Base-by-base conservation (phyloP, 2,329 filamentous ascomycete genomes). In the Epichloe sibirici region DNA sequence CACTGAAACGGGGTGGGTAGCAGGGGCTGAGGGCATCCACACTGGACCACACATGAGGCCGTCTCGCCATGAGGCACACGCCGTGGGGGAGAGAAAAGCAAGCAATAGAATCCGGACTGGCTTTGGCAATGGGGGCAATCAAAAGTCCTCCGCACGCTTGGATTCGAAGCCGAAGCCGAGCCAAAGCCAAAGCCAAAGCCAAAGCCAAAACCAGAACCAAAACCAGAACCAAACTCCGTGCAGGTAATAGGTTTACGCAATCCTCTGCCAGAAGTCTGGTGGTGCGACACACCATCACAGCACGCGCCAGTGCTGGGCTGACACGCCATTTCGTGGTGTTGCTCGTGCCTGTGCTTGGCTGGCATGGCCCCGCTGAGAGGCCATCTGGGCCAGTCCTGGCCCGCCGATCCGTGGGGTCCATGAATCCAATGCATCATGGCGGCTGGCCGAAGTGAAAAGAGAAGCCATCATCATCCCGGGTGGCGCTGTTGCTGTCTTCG, bases 341-440 rank as follows among this genome's bases (percentile, higher is more conserved):
- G 31, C 17, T 42, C 50, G 45, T 48, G 39, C 45, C 51, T 48
- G 45, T 39, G 40, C 37, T 21, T 34, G 51, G 51, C 40, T 52
- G 51, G 39, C 37, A 28, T 23, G 21, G 42, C 15, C 25, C 34
- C 13, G 17, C 5, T 45, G 28, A 17, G 28, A 17, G 7, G 45
- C 45, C 34, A 37, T 17, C 40, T 43, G 17, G 6, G 7, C 40
- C 17, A 43, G 40, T 43, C 40, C 40, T 13, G 12, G 37, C 13
- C 43, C 43, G 43, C 43, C 25, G 23, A 45, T 45, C 17, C n/a
- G 8, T 44, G 40, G 39, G 17, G 39, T 21, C 39, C 39, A 42
- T 42, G 39, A 3, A 15, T 42, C 15, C 28, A 31, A 31, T 31
- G 28, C 28, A 31, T 31, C 28, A 28, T 23, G 23, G 23, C 23